Evolutionary conservation across 768 basidiomycete species (phyloP).

Genomic region (Cystoderma amianthinum): DNA sequence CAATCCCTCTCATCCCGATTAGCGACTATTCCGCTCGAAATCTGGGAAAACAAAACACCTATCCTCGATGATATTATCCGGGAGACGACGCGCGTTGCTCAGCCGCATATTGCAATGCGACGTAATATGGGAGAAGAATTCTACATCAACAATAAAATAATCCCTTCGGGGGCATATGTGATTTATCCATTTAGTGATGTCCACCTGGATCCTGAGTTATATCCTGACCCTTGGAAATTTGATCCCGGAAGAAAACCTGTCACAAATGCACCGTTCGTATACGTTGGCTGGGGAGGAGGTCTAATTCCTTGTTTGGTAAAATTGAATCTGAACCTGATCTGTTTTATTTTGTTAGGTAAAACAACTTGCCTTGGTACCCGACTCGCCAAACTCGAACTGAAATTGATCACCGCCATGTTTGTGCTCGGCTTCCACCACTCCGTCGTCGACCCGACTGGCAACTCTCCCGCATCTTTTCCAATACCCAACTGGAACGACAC

Average conservation of each 20-base stretch:
- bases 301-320: conserved; percentile 19
- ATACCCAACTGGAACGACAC: conserved; percentile 77
- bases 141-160: conserved; percentile 59
- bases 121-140: conserved; percentile 70
- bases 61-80: conserved; percentile 66
- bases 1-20: conserved; percentile 37
- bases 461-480: conserved; percentile 35
- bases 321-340: not conserved
- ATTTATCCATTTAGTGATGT: conserved; percentile 78
- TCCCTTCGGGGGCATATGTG: conserved; percentile 70
- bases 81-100: conserved; percentile 73
- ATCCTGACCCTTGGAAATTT: conserved; percentile 74
- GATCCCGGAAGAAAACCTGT: conserved; percentile 52
- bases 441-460: conserved; percentile 48
- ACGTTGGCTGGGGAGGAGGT: conserved; percentile 82
- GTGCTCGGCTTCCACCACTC: conserved; percentile 56
- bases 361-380: conserved; percentile 68
- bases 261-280: conserved; percentile 43
- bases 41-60: conserved; percentile 67
- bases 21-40: conserved; percentile 54
- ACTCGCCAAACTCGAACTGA: conserved; percentile 68
- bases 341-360: conserved; percentile 39
- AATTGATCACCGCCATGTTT: conserved; percentile 63
- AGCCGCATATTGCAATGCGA: conserved; percentile 78
- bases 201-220: conserved; percentile 65